A percentile compares a stretch with the other conserved stretches of the same genome.
Evolutionary conservation across 495 filamentous ascomycete genomes (phyloP).

Genomic region (Lasiosphaeria hispida): DNA sequence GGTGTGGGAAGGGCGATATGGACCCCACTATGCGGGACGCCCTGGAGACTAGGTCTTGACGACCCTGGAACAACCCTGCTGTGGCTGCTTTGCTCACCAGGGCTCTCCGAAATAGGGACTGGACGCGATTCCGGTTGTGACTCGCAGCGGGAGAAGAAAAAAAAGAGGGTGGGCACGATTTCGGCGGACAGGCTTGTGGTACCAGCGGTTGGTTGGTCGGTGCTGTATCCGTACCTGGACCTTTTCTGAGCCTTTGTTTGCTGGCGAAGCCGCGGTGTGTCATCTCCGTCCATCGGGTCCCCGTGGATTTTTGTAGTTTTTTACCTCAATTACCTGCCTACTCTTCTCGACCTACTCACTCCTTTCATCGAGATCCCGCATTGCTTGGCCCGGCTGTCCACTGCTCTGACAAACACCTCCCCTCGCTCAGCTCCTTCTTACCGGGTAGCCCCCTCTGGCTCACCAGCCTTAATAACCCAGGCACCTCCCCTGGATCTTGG

Average conservation of each 20-base stretch:
- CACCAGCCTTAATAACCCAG: not conserved
- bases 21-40: too few species aligned
- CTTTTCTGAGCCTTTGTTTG: not conserved
- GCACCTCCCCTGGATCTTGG: not conserved
- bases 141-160: too few species aligned
- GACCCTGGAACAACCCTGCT: too few species aligned
- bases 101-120: too few species aligned
- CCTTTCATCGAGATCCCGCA: not conserved
- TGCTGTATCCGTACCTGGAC: too few species aligned
- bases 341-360: not conserved
- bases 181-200: too few species aligned
- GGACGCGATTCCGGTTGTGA: too few species aligned
- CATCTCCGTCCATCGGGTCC: constrained; percentile 3
- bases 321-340: not conserved
- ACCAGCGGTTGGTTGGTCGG: too few species aligned
- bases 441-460: not conserved
- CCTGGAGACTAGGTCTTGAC: too few species aligned
- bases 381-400: not conserved
- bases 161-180: too few species aligned
- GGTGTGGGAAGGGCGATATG: too few species aligned
- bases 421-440: not conserved
- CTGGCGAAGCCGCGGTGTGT: not conserved
- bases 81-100: too few species aligned
- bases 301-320: not conserved
- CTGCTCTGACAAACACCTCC: not conserved